Conservation (phyloP, 2,329 filamentous ascomycete genomes). For the Boeremia lycopersici region DNA sequence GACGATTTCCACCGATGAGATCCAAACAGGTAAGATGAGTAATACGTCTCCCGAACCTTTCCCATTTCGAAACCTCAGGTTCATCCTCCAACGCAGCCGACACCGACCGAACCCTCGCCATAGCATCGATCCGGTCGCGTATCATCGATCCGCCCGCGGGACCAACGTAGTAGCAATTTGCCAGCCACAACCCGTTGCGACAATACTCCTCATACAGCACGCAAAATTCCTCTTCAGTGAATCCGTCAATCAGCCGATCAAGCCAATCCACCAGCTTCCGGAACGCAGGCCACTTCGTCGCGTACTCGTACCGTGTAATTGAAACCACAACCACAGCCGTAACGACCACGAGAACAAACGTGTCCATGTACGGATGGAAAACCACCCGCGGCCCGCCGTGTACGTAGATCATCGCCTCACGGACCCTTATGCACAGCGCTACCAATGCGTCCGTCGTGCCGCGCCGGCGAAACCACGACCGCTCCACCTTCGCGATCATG, state of each 20-base stretch:
- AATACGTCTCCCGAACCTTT: neutral
- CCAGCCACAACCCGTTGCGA: neutral
- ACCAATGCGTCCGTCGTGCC: no score
- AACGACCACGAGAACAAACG: neutral
- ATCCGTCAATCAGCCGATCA: neutral
- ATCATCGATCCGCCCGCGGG: neutral
- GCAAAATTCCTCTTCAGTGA: neutral
- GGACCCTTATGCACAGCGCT: no score
- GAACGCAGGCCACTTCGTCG: neutral
- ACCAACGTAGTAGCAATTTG: neutral
- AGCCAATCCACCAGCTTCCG: neutral
- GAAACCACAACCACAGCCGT: neutral
- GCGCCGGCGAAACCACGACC: no score
- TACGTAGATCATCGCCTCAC: no score
- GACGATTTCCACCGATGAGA: neutral
- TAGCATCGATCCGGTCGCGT: neutral
- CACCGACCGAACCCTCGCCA: neutral
- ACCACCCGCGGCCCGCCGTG: no score
- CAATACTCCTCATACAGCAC: neutral
- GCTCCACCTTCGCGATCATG: no score
- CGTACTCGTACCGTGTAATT: neutral
- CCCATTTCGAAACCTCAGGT: neutral
- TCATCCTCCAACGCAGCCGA: neutral
- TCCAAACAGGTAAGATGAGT: no score
- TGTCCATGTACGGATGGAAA: neutral